Base-by-base conservation (phyloP, 441 rosid species). In the Macaranga tanarius region DNA sequence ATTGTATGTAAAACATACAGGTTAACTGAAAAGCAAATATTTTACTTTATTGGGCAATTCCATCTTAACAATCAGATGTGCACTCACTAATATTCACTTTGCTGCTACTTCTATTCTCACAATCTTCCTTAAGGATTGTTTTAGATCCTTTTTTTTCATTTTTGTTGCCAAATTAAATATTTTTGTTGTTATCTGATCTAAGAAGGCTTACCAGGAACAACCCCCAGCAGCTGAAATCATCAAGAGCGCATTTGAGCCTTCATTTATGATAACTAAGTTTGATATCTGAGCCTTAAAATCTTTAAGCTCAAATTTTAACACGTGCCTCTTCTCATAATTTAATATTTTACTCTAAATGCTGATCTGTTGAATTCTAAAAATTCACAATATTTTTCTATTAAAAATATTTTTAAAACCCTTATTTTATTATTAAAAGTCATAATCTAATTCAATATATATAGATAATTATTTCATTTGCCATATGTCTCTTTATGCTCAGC, bases 121-220 rank as follows among this genome's bases (percentile, higher is more conserved):
- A 16, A 90, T 88, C 65, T 73, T 95, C 47, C 92, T 86, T 88
- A 86, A 97, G 97, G 89, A 42, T 6, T 26, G 16, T 42, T 19
- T 11, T 60, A 52, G 28, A 38, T 15, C 20, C 31, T 0, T 62
- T 56, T 34, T 12, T 23, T 2, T n/a, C n/a, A n/a, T 59, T 66
- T 16, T 28, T 57, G 3, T 61, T 62, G 42, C 38, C 1, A 48
- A 28, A 23, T 22, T 5, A 1, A n/a, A n/a, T n/a, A n/a, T n/a
- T n/a, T n/a, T n/a, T n/a, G n/a, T n/a, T n/a, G 97, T 92, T 66
- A 90, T 92, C 80, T 92, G 96, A 0, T 92, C 92, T 0, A 93
- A 89, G 83, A 92, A 90, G 63, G 97, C 95, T 5, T 92, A 85
- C 79, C 95, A 89, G 63, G 93, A 89, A 26, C 91, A 89, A n/a